Conservation (phyloP, 129 eudicot species). For the Cynara cardunculus region DNA sequence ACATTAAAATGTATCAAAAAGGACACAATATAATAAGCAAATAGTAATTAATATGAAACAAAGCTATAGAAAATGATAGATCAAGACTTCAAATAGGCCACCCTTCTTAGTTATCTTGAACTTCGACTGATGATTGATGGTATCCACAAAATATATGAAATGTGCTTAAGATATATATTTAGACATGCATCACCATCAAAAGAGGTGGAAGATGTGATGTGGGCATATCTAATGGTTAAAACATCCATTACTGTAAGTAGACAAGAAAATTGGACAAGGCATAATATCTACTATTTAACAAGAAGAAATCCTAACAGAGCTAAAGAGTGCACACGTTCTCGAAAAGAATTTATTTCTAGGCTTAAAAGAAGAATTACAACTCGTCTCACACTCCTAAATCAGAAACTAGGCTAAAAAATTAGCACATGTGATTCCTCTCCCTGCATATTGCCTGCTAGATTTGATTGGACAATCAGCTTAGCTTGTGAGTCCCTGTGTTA, state of each 20-base stretch:
- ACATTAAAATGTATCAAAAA: conserved; percentile 10
- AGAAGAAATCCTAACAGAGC: no score
- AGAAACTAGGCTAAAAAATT: no score
- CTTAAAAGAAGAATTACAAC: no score
- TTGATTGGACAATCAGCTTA: no score
- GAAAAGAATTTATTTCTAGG: no score
- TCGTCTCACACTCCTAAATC: no score
- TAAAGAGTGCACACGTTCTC: no score
- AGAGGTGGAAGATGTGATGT: neutral
- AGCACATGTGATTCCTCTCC: no score
- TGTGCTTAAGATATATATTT: neutral
- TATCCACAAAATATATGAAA: neutral
- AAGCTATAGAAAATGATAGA: neutral
- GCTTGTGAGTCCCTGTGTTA: no score
- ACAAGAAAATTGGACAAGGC: neutral
- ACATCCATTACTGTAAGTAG: neutral
- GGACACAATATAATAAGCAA: conserved; percentile 4
- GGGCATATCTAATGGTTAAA: neutral
- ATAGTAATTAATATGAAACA: conserved; percentile 3
- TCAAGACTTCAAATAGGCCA: conserved; percentile 1
- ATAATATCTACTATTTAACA: neutral
- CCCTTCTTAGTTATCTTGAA: neutral
- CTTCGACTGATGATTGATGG: neutral
- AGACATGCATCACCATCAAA: neutral
- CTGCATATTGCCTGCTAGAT: no score